A percentile compares a stretch with the other conserved stretches of the same genome.
These are phyloP conservation scores for Colletotrichum viniferum DNA, from an alignment of 2,329 filamentous ascomycete genomes.

Conservation along the genomic window DNA sequence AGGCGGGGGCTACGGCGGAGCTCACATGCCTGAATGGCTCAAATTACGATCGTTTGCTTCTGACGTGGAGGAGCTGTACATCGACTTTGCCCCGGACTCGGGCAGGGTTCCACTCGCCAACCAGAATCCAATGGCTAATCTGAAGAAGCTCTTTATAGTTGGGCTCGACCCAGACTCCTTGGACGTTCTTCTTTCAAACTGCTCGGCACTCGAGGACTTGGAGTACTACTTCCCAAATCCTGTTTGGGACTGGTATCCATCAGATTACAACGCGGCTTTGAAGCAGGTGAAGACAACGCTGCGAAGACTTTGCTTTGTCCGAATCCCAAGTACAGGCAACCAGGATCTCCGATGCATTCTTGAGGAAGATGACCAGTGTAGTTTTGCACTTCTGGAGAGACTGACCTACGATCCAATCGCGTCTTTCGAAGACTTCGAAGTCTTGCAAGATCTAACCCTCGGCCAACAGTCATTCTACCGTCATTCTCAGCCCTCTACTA, in stretches of 20 bases:
- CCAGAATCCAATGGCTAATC: not conserved
- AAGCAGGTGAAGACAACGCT: not conserved
- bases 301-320: not conserved
- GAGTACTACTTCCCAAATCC: not conserved
- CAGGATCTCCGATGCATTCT: not conserved
- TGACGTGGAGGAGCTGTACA: not conserved
- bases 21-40: too few species aligned
- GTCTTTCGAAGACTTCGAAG: not conserved
- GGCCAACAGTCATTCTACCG: not conserved
- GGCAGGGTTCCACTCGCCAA: too few species aligned
- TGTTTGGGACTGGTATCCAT: not conserved
- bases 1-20: too few species aligned
- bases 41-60: too few species aligned
- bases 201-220: not conserved
- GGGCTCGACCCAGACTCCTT: too few species aligned
- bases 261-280: not conserved
- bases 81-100: not conserved
- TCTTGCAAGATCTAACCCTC: not conserved
- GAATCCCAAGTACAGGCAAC: not conserved
- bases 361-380: not conserved
- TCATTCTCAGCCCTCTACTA: not conserved
- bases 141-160: not conserved
- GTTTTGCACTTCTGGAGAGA: not conserved
- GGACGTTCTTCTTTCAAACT: not conserved
- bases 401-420: not conserved